phyloP scores from a whole-genome alignment of 306 rosid species.

The Fagus crenata region DNA sequence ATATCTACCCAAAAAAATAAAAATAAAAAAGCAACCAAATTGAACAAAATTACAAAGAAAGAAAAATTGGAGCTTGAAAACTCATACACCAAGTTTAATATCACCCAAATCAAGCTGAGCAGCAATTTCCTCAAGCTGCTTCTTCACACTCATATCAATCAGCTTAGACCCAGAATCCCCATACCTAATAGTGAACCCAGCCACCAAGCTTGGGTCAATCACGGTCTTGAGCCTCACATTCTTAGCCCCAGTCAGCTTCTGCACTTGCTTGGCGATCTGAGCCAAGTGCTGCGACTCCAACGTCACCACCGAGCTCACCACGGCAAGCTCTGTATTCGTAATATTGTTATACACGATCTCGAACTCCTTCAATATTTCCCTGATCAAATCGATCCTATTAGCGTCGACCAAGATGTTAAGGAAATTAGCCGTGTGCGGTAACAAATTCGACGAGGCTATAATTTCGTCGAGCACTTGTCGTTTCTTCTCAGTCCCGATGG shows the following conservation, averaged over 20 bases:
- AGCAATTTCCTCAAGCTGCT: conserved; percentile 87
- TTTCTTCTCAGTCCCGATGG: conserved; percentile 46
- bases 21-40: conserved; percentile 1
- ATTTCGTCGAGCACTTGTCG: conserved; percentile 47
- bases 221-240: conserved; percentile 77
- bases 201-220: conserved; percentile 71
- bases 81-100: conserved; percentile 47
- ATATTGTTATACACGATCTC: conserved; percentile 56
- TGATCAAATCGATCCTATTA: conserved; percentile 52
- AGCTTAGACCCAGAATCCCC: conserved; percentile 75
- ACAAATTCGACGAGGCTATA: conserved; percentile 40
- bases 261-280: conserved; percentile 94
- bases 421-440: conserved; percentile 67
- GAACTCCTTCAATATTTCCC: conserved; percentile 63
- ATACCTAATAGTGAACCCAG: conserved; percentile 82
- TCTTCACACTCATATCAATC: conserved; percentile 91
- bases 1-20: background rate
- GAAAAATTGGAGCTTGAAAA: too few species aligned
- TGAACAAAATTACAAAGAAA: background rate
- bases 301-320: conserved; percentile 87
- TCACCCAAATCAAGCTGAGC: conserved; percentile 79
- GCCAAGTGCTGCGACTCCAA: conserved; percentile 86
- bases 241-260: conserved; percentile 80
- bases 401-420: conserved; percentile 61
- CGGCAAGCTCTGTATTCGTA: conserved; percentile 68